Percentiles rank a stretch among this genome's conserved stretches.
phyloP scores from a whole-genome alignment of 805 yeast genomes.

The Candida incommunis region DNA sequence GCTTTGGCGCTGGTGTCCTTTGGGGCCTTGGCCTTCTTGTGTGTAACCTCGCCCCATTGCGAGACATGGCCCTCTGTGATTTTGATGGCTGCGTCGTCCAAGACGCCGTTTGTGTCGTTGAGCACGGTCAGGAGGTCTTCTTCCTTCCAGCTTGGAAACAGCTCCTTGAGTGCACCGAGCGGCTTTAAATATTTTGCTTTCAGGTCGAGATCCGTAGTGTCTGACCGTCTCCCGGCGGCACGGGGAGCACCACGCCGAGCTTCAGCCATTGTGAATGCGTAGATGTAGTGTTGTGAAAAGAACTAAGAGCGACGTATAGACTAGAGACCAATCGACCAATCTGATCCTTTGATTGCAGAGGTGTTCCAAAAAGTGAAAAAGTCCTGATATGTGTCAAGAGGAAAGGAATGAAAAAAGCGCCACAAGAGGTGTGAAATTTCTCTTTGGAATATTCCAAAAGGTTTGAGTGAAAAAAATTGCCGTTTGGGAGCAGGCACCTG shows the following conservation, averaged over 20 bases:
- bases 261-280: slow-evolving; percentile 3
- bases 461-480: neutral
- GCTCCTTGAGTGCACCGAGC: slow-evolving; percentile 51
- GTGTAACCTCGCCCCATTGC: slow-evolving; percentile 81
- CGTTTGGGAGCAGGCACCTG: slow-evolving; percentile 1
- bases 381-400: too few relatives aligned
- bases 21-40: slow-evolving; percentile 17
- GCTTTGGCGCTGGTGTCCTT: slow-evolving; percentile 10
- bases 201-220: slow-evolving; percentile 13
- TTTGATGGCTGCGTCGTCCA: slow-evolving; percentile 70
- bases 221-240: slow-evolving; percentile 4
- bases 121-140: slow-evolving; percentile 71
- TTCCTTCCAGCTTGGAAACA: slow-evolving; percentile 89
- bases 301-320: too few relatives aligned
- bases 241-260: slow-evolving; percentile 6
- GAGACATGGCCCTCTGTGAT: slow-evolving; percentile 82
- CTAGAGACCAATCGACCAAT: too few relatives aligned
- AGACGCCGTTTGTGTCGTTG: slow-evolving; percentile 54
- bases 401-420: neutral
- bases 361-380: too few relatives aligned
- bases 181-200: slow-evolving; percentile 20
- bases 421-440: neutral
- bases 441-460: too few relatives aligned
- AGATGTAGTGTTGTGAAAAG: too few relatives aligned
- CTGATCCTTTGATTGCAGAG: too few relatives aligned